These are phyloP conservation scores for Triticum timopheevii DNA, from an alignment of 176 grass and related monocot species.

Conservation along the genomic window DNA sequence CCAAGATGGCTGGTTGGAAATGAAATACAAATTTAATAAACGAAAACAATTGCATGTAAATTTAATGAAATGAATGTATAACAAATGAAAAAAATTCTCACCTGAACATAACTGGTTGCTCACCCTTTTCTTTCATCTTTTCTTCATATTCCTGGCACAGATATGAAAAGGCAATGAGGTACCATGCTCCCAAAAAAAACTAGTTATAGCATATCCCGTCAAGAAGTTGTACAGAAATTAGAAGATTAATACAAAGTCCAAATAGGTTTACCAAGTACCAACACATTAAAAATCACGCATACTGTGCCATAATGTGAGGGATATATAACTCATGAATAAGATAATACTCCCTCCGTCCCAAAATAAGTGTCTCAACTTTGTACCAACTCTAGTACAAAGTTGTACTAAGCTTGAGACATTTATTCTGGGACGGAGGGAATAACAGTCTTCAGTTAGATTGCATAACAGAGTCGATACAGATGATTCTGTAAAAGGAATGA, in stretches of 20 bases:
- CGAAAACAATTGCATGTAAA: conserved; percentile 23
- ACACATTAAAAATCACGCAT: neutral
- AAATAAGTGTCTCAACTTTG: no score
- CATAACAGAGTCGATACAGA: conserved; percentile 3
- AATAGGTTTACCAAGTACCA: neutral
- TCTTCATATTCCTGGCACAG: conserved; percentile 88
- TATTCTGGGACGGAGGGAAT: neutral
- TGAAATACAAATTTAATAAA: conserved; percentile 28
- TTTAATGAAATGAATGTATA: conserved; percentile 32
- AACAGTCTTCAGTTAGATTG: neutral
- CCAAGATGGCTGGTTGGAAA: conserved; percentile 73
- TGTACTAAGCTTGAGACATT: no score
- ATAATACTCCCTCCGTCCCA: neutral
- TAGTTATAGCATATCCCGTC: neutral
- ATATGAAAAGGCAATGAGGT: conserved; percentile 27
- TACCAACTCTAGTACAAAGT: no score
- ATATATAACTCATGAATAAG: neutral
- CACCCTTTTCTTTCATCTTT: conserved; percentile 96
- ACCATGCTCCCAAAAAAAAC: neutral
- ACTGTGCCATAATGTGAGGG: neutral
- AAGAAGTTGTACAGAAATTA: conserved; percentile 5
- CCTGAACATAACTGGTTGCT: conserved; percentile 96
- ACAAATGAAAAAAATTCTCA: conserved; percentile 37
- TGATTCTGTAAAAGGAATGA: neutral
- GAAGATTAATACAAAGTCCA: conserved; percentile 29